A percentile compares a stretch with the other conserved stretches of the same genome.
Evolutionary conservation across 139 green algal species (phyloP).

Genomic region (Trebouxia sp.): DNA sequence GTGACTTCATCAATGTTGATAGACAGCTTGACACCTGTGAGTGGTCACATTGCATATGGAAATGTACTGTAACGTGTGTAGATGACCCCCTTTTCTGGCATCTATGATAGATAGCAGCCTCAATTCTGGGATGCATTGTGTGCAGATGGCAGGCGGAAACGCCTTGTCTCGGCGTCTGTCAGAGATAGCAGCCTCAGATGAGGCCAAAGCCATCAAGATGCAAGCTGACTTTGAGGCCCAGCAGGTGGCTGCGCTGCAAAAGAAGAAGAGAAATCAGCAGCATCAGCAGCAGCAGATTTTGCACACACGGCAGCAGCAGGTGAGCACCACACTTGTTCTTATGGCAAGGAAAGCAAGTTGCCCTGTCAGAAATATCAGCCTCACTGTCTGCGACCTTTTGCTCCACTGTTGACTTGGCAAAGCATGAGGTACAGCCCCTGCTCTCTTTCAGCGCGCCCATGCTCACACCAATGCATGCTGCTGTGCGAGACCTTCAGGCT

Average conservation of each 20-base stretch:
- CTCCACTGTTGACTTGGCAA: not conserved
- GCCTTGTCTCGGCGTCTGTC: not conserved
- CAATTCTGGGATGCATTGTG: not conserved
- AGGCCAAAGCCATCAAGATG: constrained; percentile 11
- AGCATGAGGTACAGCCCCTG: not conserved
- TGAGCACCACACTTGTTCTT: not conserved
- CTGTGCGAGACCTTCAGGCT: not conserved
- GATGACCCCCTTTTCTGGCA: not conserved
- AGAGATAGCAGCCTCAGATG: not conserved
- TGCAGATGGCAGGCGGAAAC: not conserved
- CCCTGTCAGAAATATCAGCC: not conserved
- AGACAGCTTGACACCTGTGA: too few species aligned
- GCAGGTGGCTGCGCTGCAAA: constrained; percentile 8
- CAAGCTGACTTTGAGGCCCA: constrained; percentile 7
- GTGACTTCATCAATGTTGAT: too few species aligned
- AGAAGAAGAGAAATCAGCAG: constrained; percentile 2
- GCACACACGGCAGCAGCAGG: constrained; percentile 9
- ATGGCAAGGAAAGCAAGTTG: not conserved
- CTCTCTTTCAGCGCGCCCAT: not conserved
- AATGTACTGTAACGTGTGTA: not conserved
- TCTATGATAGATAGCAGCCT: not conserved
- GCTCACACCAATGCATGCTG: not conserved
- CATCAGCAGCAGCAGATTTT: constrained; percentile 2
- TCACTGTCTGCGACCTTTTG: not conserved
- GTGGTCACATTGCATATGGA: too few species aligned